Evolutionary conservation across 148 eudicot species (phyloP).

Genomic region (Gaultheria prostrata): DNA sequence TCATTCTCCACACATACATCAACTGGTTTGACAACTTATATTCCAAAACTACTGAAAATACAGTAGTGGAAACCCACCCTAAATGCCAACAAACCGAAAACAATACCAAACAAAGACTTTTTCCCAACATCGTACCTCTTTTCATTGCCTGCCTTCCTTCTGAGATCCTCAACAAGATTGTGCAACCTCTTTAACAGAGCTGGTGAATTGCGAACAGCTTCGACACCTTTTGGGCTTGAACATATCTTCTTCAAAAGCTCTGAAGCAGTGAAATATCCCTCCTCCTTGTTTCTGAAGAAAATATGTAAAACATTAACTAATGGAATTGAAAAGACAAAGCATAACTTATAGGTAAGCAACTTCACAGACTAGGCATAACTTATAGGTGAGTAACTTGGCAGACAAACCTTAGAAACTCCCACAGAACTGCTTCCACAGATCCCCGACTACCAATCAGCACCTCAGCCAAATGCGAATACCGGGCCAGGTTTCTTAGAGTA

Average conservation of each 20-base stretch:
- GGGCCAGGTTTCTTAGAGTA: slow-evolving; percentile 77
- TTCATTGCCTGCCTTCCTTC: slow-evolving; percentile 56
- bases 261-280: slow-evolving; percentile 71
- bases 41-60: no score
- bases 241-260: slow-evolving; percentile 74
- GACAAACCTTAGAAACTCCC: slow-evolving; percentile 68
- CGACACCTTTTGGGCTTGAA: slow-evolving; percentile 38
- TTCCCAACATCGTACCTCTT: slow-evolving; percentile 49
- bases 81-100: neutral
- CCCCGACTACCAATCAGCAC: slow-evolving; percentile 47
- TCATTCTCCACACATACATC: no score
- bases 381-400: neutral
- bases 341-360: neutral
- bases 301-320: neutral
- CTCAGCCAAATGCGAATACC: slow-evolving; percentile 61
- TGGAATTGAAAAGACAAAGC: slow-evolving; percentile 5
- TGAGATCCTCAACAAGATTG: slow-evolving; percentile 67
- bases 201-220: slow-evolving; percentile 40
- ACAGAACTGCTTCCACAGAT: slow-evolving; percentile 51
- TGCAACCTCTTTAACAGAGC: slow-evolving; percentile 65
- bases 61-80: no score
- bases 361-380: slow-evolving; percentile 11
- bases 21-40: no score
- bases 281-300: slow-evolving; percentile 83
- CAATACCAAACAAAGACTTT: neutral